Evolutionary conservation across 129 eudicot genomes (phyloP), one percentile per base, ranked within the genome.

Genomic region (Flaveria linearis): DNA sequence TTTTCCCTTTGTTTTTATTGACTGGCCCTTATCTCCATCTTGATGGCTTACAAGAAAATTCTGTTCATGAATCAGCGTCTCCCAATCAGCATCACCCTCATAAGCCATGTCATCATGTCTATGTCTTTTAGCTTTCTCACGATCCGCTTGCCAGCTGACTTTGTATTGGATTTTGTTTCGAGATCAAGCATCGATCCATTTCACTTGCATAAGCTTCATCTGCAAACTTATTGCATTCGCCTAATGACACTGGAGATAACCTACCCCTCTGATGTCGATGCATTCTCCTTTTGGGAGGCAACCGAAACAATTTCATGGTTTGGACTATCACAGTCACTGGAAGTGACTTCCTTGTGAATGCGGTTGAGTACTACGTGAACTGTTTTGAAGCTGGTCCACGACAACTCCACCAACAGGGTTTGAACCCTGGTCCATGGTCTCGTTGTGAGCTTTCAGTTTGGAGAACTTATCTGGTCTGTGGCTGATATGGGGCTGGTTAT

Each of bases 1-100:
- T 69, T 82, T 91, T 15, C 86, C 86, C 64, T 87, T 87, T 11
- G 82, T 36, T 67, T 76, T 86, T 57, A 67, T 23, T 0, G 84
- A 49, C 55, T 58, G 87, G 28, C 42, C 69, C 67, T 65, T 81
- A 67, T 88, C 88, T 30, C 69, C 88, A 76, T 70, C 78, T 77
- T 76, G 90, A 76, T 85, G 81, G 62, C 80, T 86, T 50, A 61
- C 83, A 71, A 86, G 78, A 50, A 83, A 80, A 73, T 65, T 86
- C 49, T 82, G 91, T 53, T 83, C 89, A 17, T 89, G 90, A 22
- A 87, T 70, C 74, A 91, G 71, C 10, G 72, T 64, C 43, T 94
- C 91, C 98, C 98, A 94, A 83, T 85, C 96, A 77, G 79, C 90
- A 85, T 95, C 97, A n/a, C 96, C 99, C 80, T 95, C 99, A 72